Evolutionary conservation across 257 asterid species (phyloP).

Genomic region (Gentiana macrophylla): DNA sequence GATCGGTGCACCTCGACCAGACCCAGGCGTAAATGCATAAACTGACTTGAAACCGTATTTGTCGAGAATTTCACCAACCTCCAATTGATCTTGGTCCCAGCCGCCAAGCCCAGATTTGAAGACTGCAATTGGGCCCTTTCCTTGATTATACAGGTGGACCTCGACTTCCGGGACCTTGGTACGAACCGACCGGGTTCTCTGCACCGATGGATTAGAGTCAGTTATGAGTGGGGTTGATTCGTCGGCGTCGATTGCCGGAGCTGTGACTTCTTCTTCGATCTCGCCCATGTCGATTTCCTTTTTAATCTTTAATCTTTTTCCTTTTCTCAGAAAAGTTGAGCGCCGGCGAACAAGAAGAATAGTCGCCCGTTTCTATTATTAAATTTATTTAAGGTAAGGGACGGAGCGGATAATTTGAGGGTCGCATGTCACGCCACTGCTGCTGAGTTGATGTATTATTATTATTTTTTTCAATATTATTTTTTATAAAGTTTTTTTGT

Average conservation of each 20-base stretch:
- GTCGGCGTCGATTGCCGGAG: neutral
- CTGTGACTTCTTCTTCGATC: slow-evolving; percentile 18
- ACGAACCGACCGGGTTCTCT: slow-evolving; percentile 28
- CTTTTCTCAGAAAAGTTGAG: neutral
- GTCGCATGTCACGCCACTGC: too few relatives aligned
- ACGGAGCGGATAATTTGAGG: too few relatives aligned
- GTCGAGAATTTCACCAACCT: slow-evolving; percentile 61
- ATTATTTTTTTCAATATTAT: too few relatives aligned
- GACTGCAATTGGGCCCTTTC: slow-evolving; percentile 74
- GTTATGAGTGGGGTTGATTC: slow-evolving; percentile 39
- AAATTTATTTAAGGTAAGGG: too few relatives aligned
- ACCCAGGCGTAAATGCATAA: slow-evolving; percentile 47
- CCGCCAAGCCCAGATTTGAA: slow-evolving; percentile 42
- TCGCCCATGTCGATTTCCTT: slow-evolving; percentile 12
- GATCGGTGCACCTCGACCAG: slow-evolving; percentile 69
- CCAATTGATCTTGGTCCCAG: slow-evolving; percentile 84
- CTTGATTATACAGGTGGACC: slow-evolving; percentile 50
- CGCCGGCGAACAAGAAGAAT: too few relatives aligned
- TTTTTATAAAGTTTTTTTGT: too few relatives aligned
- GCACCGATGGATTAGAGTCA: slow-evolving; percentile 15
- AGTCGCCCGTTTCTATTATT: too few relatives aligned
- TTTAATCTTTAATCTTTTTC: neutral
- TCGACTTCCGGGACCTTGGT: slow-evolving; percentile 77
- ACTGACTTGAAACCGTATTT: slow-evolving; percentile 52
- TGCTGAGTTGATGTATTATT: too few relatives aligned